Conservation (phyloP, 2,329 filamentous ascomycete species). For the Conoideocrella luteorostrata region DNA sequence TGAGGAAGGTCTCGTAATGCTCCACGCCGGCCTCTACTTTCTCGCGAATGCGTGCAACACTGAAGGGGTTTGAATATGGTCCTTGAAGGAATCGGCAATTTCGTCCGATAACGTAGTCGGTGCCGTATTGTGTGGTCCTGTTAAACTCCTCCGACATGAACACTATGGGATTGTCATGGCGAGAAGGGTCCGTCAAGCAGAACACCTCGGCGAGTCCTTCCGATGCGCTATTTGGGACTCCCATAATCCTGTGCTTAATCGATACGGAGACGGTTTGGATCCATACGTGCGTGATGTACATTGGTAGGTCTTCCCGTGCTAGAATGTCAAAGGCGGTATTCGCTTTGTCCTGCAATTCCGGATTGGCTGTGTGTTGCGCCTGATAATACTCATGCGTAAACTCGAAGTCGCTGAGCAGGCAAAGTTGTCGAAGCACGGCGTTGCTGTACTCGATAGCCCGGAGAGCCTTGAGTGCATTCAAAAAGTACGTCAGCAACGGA, state of each 20-base stretch:
- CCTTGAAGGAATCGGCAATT: constrained; percentile 78
- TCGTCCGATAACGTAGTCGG: constrained; percentile 60
- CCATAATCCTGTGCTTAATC: constrained; percentile 60
- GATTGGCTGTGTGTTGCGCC: constrained; percentile 42
- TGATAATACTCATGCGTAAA: constrained; percentile 11
- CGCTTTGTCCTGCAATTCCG: constrained; percentile 54
- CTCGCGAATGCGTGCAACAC: constrained; percentile 54
- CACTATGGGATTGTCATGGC: constrained; percentile 66
- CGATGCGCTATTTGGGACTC: constrained; percentile 60
- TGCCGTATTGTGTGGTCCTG: constrained; percentile 60
- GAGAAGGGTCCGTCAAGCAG: constrained; percentile 66
- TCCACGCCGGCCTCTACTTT: constrained; percentile 59
- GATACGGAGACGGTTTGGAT: constrained; percentile 61
- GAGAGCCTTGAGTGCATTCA: constrained; percentile 64
- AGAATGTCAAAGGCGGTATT: constrained; percentile 56
- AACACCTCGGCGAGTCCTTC: constrained; percentile 71
- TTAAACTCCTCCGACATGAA: constrained; percentile 73
- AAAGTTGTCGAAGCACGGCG: constrained; percentile 27
- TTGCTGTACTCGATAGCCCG: constrained; percentile 67
- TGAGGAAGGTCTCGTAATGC: constrained; percentile 67
- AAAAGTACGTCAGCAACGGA: constrained; percentile 62
- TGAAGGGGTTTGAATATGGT: constrained; percentile 59
- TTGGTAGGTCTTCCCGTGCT: constrained; percentile 61
- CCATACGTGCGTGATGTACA: constrained; percentile 64
- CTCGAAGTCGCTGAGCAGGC: constrained; percentile 9